phyloP scores from a whole-genome alignment of 169 alveolate species.

The Plasmodium chabaudi region DNA sequence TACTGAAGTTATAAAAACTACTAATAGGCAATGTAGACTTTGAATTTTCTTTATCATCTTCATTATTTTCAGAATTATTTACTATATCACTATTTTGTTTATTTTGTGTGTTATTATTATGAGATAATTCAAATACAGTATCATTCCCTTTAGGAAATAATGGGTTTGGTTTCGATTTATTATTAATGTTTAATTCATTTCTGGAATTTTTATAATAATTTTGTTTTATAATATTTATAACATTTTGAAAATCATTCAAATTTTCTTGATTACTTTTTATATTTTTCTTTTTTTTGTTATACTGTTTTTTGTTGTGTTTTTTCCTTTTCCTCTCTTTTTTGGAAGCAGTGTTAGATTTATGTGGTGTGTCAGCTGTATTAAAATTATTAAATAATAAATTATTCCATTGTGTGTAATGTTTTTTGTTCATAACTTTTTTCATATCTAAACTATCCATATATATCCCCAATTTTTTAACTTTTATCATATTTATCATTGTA shows the following conservation, averaged over 20 bases:
- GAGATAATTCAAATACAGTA: not conserved
- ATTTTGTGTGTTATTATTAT: not conserved
- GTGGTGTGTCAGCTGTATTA: constrained; percentile 9
- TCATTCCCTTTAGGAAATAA: constrained; percentile 27
- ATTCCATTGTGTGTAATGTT: constrained; percentile 16
- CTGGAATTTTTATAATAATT: constrained; percentile 11
- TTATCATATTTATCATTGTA: constrained; percentile 77
- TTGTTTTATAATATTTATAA: constrained; percentile 32
- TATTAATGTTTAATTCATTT: constrained; percentile 16
- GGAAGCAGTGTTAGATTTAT: not conserved
- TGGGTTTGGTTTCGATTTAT: constrained; percentile 17
- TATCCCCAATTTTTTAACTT: constrained; percentile 60
- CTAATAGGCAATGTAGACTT: constrained; percentile 22
- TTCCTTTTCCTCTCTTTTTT: constrained; percentile 15
- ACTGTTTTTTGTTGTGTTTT: not conserved
- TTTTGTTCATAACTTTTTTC: constrained; percentile 61
- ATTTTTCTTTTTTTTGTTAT: constrained; percentile 27
- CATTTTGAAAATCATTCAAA: constrained; percentile 46
- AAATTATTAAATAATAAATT: constrained; percentile 8
- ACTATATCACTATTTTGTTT: not conserved
- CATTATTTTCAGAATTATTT: not conserved
- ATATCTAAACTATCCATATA: constrained; percentile 69
- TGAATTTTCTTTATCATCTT: not conserved
- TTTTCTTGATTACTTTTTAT: constrained; percentile 58
- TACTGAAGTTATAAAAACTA: constrained; percentile 38